Evolutionary conservation across 2,329 filamentous ascomycete genomes (phyloP), one percentile per base, ranked within the genome.

Genomic region (Acarospora socialis): DNA sequence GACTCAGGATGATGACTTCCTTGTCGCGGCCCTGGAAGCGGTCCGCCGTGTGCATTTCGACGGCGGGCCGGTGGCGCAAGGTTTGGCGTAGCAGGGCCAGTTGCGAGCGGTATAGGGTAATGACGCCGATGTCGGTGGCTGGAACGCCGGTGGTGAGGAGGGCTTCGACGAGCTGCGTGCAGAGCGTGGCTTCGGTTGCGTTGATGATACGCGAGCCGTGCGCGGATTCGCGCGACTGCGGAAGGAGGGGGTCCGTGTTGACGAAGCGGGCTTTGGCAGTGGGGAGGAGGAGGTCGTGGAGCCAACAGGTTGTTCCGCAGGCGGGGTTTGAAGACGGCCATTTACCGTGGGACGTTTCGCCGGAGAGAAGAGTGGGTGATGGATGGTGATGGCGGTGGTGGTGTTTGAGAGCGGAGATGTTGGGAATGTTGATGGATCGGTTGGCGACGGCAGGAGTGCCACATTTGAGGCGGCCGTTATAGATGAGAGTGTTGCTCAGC

Each of bases 21-120:
- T 98, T 98, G 57, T 98, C 90, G 7, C 90, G 73, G 5, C 90
- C 90, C 53, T 98, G 90, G 55, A 93, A 98, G 26, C 87, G 83
- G 56, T 98, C 90, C 3, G 90, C 86, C 0, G 90, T 95, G 55
- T 98, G 84, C 68, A 95, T 84, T 56, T 98, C 90, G 2, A 98
- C 74, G 2, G 70, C 69, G 0, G 63, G 58, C 44, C 65, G 56
- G 24, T 59, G 61, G 19, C 72, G 70, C 20, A 93, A 69, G 7
- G 66, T 66, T 38, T 86, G 73, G 42, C 81, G 81, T 1, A 98
- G 66, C 2, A 93, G 63, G 0, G 82, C 76, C 2, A 98, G 72
- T 54, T 98, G 90, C 4, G 81, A 86, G 36, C 90, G 81, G 56
- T 98, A 98, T 55, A 94, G 84, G 10, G 90, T 94, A 61, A 98